phyloP scores from a whole-genome alignment of 2,329 filamentous ascomycete species.

The Phoma herbarum region DNA sequence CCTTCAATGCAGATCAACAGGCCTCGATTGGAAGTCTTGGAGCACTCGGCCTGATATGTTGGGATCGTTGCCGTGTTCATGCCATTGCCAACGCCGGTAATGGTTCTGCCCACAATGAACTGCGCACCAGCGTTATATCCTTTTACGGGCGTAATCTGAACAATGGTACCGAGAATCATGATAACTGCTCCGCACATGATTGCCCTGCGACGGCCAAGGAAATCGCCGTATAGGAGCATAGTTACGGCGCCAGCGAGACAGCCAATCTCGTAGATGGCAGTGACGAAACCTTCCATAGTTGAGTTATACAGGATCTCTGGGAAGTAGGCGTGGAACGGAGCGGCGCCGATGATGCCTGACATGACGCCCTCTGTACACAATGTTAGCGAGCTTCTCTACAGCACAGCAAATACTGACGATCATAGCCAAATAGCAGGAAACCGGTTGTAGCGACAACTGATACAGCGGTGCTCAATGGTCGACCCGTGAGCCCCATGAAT shows the following conservation, averaged over 20 bases:
- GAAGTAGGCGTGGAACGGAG: conserved; percentile 49
- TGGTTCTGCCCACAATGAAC: conserved; percentile 62
- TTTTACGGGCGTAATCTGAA: conserved; percentile 50
- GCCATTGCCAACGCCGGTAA: conserved; percentile 64
- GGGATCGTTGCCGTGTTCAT: conserved; percentile 66
- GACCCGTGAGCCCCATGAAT: conserved; percentile 44
- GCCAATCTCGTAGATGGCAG: conserved; percentile 63
- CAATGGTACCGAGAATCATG: conserved; percentile 56
- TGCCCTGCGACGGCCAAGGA: conserved; percentile 54
- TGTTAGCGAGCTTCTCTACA: neutral
- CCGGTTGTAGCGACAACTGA: conserved; percentile 44
- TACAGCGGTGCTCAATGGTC: conserved; percentile 38
- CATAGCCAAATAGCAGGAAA: conserved; percentile 46
- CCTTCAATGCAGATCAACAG: conserved; percentile 68
- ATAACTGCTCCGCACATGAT: conserved; percentile 55
- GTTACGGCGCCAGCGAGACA: conserved; percentile 55
- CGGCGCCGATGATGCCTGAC: conserved; percentile 49
- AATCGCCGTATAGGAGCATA: conserved; percentile 52
- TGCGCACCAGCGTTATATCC: conserved; percentile 54
- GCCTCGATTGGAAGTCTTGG: conserved; percentile 65
- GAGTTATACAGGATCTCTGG: conserved; percentile 53
- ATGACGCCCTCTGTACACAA: conserved; percentile 46
- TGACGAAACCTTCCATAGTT: conserved; percentile 61
- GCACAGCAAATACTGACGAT: conserved; percentile 30
- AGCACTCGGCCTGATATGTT: conserved; percentile 64